Evolutionary conservation across 139 green algal genomes (phyloP).

Genomic region (Chlorokybus atmophyticus): DNA sequence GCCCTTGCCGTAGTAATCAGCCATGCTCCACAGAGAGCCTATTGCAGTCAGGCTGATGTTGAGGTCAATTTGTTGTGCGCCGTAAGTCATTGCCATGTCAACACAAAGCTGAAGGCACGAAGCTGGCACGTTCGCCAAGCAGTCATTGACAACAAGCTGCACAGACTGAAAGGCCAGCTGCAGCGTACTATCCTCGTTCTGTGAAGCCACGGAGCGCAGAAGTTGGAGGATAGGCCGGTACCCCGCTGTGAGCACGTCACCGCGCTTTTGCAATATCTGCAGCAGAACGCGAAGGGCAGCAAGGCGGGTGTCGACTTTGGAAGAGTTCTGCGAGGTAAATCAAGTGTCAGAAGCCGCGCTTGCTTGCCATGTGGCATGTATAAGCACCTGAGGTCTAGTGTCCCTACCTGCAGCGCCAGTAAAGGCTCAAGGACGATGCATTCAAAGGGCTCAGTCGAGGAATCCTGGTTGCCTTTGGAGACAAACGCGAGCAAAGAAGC

Average conservation of each 20-base stretch:
- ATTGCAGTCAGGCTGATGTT: constrained; percentile 81
- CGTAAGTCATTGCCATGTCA: constrained; percentile 15
- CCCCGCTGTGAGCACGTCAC: not conserved
- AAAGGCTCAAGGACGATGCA: not conserved
- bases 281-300: constrained; percentile 17
- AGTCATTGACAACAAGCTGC: constrained; percentile 22
- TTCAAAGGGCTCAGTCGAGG: not conserved
- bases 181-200: no score
- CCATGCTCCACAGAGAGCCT: constrained; percentile 73
- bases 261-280: constrained; percentile 13
- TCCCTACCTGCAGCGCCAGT: not conserved
- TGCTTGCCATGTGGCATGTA: no score
- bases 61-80: constrained; percentile 46
- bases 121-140: constrained; percentile 16
- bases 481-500: not conserved
- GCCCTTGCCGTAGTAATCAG: constrained; percentile 39
- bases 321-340: no score
- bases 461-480: not conserved
- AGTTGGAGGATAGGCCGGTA: not conserved
- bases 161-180: constrained; percentile 12
- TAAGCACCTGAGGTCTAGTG: not conserved
- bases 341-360: no score
- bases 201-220: not conserved
- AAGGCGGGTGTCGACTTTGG: constrained; percentile 11
- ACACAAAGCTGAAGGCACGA: constrained; percentile 15